Evolutionary conservation across 2,329 filamentous ascomycete genomes (phyloP).

Genomic region (Sphaerulina musiva): DNA sequence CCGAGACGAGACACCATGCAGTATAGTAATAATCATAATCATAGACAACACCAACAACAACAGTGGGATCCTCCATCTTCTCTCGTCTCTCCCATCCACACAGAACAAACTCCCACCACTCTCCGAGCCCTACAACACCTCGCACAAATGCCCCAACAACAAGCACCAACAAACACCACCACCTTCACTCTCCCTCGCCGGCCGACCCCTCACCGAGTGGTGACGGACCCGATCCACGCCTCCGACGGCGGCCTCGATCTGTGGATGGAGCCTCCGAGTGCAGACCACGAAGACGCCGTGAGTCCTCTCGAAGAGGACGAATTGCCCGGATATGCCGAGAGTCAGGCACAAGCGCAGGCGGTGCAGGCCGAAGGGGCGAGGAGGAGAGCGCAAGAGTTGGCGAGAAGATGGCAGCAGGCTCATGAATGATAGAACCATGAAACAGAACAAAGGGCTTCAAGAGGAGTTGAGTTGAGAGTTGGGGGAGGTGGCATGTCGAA

Average conservation of each 20-base stretch:
- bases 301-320: constrained; percentile 34
- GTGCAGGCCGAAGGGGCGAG: constrained; percentile 38
- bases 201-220: constrained; percentile 1
- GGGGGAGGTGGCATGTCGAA: too few species aligned
- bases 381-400: constrained; percentile 41
- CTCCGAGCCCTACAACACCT: constrained; percentile 25
- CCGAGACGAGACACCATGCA: neutral
- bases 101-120: constrained; percentile 25
- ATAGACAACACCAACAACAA: neutral
- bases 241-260: constrained; percentile 16
- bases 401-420: constrained; percentile 38
- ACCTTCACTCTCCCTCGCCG: constrained; percentile 2
- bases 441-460: too few species aligned
- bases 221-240: constrained; percentile 4
- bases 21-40: neutral
- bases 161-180: too few species aligned
- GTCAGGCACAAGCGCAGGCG: constrained; percentile 42
- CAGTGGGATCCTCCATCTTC: neutral
- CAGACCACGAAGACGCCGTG: constrained; percentile 6
- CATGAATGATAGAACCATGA: neutral
- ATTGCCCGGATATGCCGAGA: constrained; percentile 43
- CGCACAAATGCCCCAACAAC: constrained; percentile 22
- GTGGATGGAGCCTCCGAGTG: constrained; percentile 21
- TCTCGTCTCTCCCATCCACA: constrained; percentile 18
- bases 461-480: too few species aligned